A percentile compares a stretch with the other conserved stretches of the same genome.
Conservation (phyloP, 257 asterid species). For the Linaria vulgaris region DNA sequence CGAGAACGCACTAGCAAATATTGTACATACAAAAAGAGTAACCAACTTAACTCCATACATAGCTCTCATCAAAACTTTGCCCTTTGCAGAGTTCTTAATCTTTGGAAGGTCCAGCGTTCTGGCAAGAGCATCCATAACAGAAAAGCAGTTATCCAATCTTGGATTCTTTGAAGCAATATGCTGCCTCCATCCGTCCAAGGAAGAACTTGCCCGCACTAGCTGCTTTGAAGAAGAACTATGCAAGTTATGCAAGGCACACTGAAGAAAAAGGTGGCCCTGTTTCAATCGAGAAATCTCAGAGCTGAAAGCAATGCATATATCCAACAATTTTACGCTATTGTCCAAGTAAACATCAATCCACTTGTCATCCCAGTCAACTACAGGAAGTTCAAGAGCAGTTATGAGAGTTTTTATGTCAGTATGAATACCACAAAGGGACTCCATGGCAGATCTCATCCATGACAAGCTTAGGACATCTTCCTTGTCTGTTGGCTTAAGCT, state of each 20-base stretch:
- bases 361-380: slow-evolving; percentile 81
- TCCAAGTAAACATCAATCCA: slow-evolving; percentile 85
- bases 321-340: slow-evolving; percentile 70
- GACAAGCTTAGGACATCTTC: slow-evolving; percentile 61
- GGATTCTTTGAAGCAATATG: slow-evolving; percentile 66
- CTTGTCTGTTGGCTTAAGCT: slow-evolving; percentile 55
- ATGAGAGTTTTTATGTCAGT: slow-evolving; percentile 65
- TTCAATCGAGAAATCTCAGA: slow-evolving; percentile 75
- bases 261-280: slow-evolving; percentile 75
- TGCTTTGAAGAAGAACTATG: slow-evolving; percentile 42
- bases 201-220: slow-evolving; percentile 50
- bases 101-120: slow-evolving; percentile 68
- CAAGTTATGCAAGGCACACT: slow-evolving; percentile 51
- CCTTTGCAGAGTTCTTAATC: slow-evolving; percentile 75
- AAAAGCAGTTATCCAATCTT: slow-evolving; percentile 60
- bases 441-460: slow-evolving; percentile 72
- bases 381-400: slow-evolving; percentile 78
- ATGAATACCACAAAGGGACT: slow-evolving; percentile 66
- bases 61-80: slow-evolving; percentile 78
- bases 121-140: slow-evolving; percentile 56
- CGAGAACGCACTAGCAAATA: slow-evolving; percentile 64
- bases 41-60: slow-evolving; percentile 72
- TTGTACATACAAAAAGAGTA: slow-evolving; percentile 64
- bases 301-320: slow-evolving; percentile 73
- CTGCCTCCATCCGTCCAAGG: slow-evolving; percentile 74